phyloP scores from a whole-genome alignment of 192 early-diverging fungal species.

The Phycomyces blakesleeanus region DNA sequence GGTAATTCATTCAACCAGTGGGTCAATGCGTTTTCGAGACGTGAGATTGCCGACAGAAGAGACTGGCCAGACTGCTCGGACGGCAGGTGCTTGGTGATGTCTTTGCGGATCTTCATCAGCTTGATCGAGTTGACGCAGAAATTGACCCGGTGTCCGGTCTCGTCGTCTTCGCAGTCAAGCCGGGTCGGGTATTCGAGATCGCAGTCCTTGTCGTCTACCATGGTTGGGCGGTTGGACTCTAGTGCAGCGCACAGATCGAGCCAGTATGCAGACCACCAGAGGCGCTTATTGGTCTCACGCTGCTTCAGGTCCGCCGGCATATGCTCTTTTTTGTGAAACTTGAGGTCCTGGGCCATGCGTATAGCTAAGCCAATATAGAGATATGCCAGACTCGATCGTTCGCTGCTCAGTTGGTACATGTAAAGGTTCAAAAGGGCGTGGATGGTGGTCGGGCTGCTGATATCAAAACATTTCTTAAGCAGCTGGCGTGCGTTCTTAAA shows the following conservation, averaged over 20 bases:
- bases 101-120: conserved; percentile 40
- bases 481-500: conserved; percentile 40
- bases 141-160: conserved; percentile 33
- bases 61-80: conserved; percentile 43
- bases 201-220: conserved; percentile 43
- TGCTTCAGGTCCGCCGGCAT: conserved; percentile 30
- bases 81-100: conserved; percentile 42
- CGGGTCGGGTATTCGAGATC: conserved; percentile 37
- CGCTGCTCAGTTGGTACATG: conserved; percentile 40
- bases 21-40: conserved; percentile 37
- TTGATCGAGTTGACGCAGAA: conserved; percentile 41
- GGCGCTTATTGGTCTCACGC: conserved; percentile 36
- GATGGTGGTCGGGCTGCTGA: conserved; percentile 37
- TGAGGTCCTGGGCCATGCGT: conserved; percentile 43
- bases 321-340: conserved; percentile 39
- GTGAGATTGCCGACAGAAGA: conserved; percentile 37
- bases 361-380: conserved; percentile 41
- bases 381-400: conserved; percentile 36
- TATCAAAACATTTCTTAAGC: conserved; percentile 41
- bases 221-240: conserved; percentile 39
- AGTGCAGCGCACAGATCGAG: conserved; percentile 40
- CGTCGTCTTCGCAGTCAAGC: conserved; percentile 35
- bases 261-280: conserved; percentile 46
- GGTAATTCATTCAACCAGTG: conserved; percentile 34
- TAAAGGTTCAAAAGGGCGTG: conserved; percentile 39